These are phyloP conservation scores for Bidens hawaiensis DNA, from an alignment of 140 eudicot species.

Conservation along the genomic window DNA sequence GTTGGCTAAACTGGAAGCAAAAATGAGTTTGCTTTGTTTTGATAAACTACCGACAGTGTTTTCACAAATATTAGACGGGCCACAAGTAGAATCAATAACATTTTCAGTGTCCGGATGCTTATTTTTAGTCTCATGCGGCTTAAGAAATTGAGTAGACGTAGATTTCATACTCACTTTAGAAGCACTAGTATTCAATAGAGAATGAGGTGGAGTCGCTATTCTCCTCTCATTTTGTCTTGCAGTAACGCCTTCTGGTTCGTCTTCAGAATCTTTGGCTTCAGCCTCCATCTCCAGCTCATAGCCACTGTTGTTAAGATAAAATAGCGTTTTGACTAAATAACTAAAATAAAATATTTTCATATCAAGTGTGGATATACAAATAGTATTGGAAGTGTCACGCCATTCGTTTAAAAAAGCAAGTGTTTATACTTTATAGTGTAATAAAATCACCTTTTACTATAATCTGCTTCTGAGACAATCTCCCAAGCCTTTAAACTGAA, in stretches of 20 bases:
- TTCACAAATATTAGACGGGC: slow-evolving; percentile 18
- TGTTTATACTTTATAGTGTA: slow-evolving; percentile 19
- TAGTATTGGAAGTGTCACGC: neutral
- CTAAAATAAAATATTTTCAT: too few relatives aligned
- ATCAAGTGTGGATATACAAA: neutral
- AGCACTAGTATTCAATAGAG: slow-evolving; percentile 30
- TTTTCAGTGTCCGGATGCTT: slow-evolving; percentile 6
- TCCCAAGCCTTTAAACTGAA: slow-evolving; percentile 89
- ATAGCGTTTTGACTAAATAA: neutral
- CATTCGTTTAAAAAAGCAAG: slow-evolving; percentile 7
- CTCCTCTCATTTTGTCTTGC: slow-evolving; percentile 20
- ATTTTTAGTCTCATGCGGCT: slow-evolving; percentile 17
- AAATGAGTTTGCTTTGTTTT: slow-evolving; percentile 14
- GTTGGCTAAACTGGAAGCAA: slow-evolving; percentile 30
- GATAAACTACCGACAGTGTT: slow-evolving; percentile 17
- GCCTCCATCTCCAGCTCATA: slow-evolving; percentile 84
- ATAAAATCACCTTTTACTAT: slow-evolving; percentile 81
- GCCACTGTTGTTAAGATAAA: slow-evolving; percentile 42
- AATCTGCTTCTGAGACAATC: slow-evolving; percentile 63
- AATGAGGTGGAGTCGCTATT: slow-evolving; percentile 23
- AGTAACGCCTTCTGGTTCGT: slow-evolving; percentile 42
- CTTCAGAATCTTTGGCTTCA: slow-evolving; percentile 89
- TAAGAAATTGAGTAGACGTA: slow-evolving; percentile 24
- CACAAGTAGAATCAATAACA: slow-evolving; percentile 10
- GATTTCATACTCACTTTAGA: slow-evolving; percentile 27